Base-by-base conservation (phyloP, 2,329 filamentous ascomycete genomes). In the Talaromyces marneffei region DNA sequence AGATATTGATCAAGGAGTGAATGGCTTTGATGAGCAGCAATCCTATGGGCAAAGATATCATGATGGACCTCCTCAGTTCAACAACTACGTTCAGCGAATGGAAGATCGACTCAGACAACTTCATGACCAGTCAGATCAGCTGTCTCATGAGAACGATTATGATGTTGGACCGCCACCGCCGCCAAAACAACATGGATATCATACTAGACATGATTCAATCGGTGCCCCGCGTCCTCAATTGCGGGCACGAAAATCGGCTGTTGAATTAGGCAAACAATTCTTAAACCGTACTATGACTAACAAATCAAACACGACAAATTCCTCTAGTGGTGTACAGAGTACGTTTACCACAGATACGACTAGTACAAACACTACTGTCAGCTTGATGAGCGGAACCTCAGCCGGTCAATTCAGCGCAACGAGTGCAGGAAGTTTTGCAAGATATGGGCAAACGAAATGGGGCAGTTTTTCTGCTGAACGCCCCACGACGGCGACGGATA, bases 381-480 rank as follows among this genome's bases (percentile, higher is more conserved):
- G 91, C 69, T 75, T 99, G 46, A 97, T 97, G 93, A 97, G 93
- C 73, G 94, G 93, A 2, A 83, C 85, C 57, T 97, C 94, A 58
- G 94, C 94, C 0, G 87, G 92, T 56, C 93, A 85, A 12, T 91
- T 97, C 75, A 97, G 93, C 73, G 90, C 92, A 56, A 97, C 94
- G 16, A 97, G 94, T 75, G 94, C 94, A 16, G 94, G 92, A 59
- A 97, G 93, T 75, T 85, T 95, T 65, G 92, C 92, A 31, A 86
- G 92, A 64, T 89, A 90, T 70, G 57, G 52, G n/a, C 52, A 55
- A 35, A 88, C 87, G 66, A 75, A 74, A 57, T 71, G 61, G 63
- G 70, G 68, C 31, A 71, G 68, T 35, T 67, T 71, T 57, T 66
- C 64, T 33, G 65, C 68, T 33, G 72, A 74, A 72, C 78, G 74